These are phyloP conservation scores for Pisolithus albus DNA, from an alignment of 768 basidiomycete species.

Conservation along the genomic window DNA sequence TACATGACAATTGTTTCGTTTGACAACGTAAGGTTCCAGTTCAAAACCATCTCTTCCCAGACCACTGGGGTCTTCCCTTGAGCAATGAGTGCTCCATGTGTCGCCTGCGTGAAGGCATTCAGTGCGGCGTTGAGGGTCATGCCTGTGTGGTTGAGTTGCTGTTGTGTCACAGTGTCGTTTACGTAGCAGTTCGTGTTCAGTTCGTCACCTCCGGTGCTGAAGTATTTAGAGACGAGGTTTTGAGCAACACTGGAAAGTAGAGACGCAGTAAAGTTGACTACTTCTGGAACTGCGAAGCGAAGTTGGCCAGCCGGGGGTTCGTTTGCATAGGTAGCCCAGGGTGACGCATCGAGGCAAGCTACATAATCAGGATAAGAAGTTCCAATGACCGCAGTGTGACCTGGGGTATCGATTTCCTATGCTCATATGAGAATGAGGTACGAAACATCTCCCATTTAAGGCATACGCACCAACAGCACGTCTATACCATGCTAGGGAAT, in stretches of 20 bases:
- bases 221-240: conserved; percentile 50
- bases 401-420: conserved; percentile 79
- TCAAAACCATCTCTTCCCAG: conserved; percentile 64
- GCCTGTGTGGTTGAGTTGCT: conserved; percentile 42
- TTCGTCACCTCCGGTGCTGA: conserved; percentile 82
- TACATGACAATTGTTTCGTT: conserved; percentile 40
- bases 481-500: conserved; percentile 59
- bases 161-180: conserved; percentile 53
- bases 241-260: conserved; percentile 49
- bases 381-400: conserved; percentile 66
- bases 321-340: conserved; percentile 55
- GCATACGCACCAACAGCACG: conserved; percentile 42
- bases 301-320: conserved; percentile 84
- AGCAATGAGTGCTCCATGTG: conserved; percentile 48
- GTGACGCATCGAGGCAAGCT: conserved; percentile 53
- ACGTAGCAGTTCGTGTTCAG: conserved; percentile 62
- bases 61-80: conserved; percentile 73
- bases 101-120: conserved; percentile 50
- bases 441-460: background rate
- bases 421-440: too few relatives aligned
- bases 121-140: conserved; percentile 60
- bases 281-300: conserved; percentile 56
- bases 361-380: conserved; percentile 65
- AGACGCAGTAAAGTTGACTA: conserved; percentile 50
- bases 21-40: conserved; percentile 32